These are phyloP conservation scores for Melampsora abietis-canadensis DNA, from an alignment of 1,284 basidiomycete genomes.

Conservation along the genomic window DNA sequence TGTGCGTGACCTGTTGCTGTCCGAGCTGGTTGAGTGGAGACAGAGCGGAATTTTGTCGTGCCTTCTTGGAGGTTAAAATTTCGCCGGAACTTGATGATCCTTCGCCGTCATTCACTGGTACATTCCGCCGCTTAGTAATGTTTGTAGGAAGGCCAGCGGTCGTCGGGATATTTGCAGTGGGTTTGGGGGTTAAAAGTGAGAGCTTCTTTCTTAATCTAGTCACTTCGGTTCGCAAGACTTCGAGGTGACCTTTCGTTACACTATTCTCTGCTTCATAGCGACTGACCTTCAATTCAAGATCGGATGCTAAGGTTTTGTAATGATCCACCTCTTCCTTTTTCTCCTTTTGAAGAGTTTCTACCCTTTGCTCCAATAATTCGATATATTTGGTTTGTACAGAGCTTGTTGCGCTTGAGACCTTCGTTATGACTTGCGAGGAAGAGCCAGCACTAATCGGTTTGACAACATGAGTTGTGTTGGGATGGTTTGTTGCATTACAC, in stretches of 20 bases:
- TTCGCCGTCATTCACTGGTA: constrained; percentile 3
- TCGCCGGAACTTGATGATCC: neutral
- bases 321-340: constrained; percentile 30
- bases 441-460: neutral
- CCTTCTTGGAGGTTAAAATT: constrained; percentile 3
- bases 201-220: constrained; percentile 34
- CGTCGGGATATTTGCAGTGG: neutral
- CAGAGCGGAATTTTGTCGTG: neutral
- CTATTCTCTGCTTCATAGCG: constrained; percentile 21
- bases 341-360: constrained; percentile 19
- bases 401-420: neutral
- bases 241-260: constrained; percentile 30
- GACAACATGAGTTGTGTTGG: too few relatives aligned
- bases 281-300: constrained; percentile 10
- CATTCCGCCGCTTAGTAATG: constrained; percentile 25
- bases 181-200: constrained; percentile 19
- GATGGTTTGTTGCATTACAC: neutral
- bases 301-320: constrained; percentile 30
- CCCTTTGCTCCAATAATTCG: constrained; percentile 22
- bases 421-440: neutral
- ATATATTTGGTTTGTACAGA: constrained; percentile 34
- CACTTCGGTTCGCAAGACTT: constrained; percentile 33
- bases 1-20: neutral
- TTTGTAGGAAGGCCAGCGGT: constrained; percentile 13
- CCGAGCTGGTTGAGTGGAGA: neutral